These are phyloP conservation scores for Aureococcus anophagefferens DNA, from an alignment of 108 stramenopile species.

Conservation along the genomic window DNA sequence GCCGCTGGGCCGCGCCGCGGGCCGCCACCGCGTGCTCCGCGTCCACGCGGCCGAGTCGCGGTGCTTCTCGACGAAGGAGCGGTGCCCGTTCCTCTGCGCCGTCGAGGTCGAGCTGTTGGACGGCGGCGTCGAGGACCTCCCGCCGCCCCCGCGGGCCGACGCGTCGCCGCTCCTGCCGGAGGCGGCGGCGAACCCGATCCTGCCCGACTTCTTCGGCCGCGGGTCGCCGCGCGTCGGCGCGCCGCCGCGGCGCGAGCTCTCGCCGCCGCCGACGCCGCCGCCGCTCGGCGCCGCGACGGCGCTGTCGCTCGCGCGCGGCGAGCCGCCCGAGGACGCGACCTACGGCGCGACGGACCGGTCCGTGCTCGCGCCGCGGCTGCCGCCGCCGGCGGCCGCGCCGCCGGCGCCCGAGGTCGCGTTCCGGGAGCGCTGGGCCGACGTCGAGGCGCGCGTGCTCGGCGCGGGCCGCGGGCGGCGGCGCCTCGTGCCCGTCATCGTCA, in stretches of 20 bases:
- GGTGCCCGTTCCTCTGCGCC: background rate
- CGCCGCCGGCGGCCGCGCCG: background rate
- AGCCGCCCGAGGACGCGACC: no score
- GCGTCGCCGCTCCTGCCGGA: no score
- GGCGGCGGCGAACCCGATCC: background rate
- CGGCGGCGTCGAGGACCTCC: background rate
- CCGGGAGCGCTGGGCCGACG: slow-evolving; percentile 81
- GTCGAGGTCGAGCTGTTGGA: no score
- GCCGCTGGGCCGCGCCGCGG: background rate
- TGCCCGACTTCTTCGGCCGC: background rate
- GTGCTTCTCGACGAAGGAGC: background rate
- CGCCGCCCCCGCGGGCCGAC: background rate
- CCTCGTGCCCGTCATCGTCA: slow-evolving; percentile 82
- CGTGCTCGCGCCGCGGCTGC: no score
- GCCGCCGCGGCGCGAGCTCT: background rate
- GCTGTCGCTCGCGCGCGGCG: background rate
- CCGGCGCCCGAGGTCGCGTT: slow-evolving; percentile 75
- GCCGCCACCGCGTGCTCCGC: background rate
- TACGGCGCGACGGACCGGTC: no score
- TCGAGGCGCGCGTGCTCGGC: slow-evolving; percentile 26
- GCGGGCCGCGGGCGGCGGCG: slow-evolving; percentile 60
- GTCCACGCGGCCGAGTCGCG: background rate
- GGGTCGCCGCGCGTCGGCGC: background rate
- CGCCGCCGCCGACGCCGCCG: background rate
- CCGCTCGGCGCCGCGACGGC: no score